These are phyloP conservation scores for Suhomyces chickasaworum DNA, from an alignment of 1,139 yeast species.

Conservation along the genomic window DNA sequence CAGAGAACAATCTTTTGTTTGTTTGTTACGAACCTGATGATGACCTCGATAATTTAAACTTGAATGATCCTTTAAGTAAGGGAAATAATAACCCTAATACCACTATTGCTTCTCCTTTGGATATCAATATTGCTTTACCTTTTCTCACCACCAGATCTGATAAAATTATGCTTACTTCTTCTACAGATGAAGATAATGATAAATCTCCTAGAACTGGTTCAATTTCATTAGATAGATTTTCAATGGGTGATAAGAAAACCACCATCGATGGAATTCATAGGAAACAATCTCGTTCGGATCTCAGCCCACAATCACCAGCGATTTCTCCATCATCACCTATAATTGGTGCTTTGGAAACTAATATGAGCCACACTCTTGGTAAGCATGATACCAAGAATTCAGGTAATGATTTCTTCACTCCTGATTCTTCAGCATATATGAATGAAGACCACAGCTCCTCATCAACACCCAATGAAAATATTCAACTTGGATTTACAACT, in stretches of 20 bases:
- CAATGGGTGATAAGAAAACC: neutral
- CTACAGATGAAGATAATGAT: conserved; percentile 26
- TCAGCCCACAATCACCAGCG: conserved; percentile 5
- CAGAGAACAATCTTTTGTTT: conserved; percentile 60
- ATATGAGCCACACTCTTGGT: conserved; percentile 30
- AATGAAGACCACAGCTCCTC: conserved; percentile 22
- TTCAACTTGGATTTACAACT: conserved; percentile 41
- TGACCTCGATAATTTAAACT: conserved; percentile 32
- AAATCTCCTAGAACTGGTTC: conserved; percentile 26
- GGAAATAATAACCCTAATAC: conserved; percentile 15
- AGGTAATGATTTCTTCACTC: conserved; percentile 26
- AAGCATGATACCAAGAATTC: conserved; percentile 1
- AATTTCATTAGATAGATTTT: conserved; percentile 5
- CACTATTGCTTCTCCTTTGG: conserved; percentile 49
- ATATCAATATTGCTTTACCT: conserved; percentile 49
- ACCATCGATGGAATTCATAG: conserved; percentile 3
- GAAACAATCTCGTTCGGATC: conserved; percentile 1
- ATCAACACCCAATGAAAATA: conserved; percentile 26
- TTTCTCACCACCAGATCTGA: conserved; percentile 47
- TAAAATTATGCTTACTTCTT: conserved; percentile 31
- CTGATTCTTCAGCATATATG: conserved; percentile 34
- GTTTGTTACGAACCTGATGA: conserved; percentile 53
- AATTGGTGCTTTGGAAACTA: conserved; percentile 47
- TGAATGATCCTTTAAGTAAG: conserved; percentile 16
- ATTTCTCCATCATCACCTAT: conserved; percentile 32